Conservation (phyloP, 768 basidiomycete species). For the Trametes meyenii region DNA sequence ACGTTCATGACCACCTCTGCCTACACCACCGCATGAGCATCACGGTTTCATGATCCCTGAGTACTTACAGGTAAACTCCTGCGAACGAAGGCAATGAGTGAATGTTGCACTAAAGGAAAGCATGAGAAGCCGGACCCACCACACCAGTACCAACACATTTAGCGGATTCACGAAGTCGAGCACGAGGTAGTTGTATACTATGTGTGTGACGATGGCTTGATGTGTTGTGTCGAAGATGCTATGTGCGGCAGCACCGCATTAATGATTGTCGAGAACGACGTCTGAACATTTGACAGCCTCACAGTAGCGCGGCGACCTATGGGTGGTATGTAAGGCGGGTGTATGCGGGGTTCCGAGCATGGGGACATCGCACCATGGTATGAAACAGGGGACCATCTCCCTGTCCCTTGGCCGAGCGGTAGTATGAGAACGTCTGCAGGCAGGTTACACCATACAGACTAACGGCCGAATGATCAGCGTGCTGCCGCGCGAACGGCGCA, state of each 20-base stretch:
- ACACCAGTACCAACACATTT: not conserved
- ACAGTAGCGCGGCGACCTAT: not conserved
- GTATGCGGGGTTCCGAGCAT: not conserved
- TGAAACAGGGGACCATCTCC: not conserved
- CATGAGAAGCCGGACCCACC: not conserved
- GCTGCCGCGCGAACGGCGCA: not conserved
- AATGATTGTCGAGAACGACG: not conserved
- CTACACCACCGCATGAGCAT: not conserved
- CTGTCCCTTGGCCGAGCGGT: not conserved
- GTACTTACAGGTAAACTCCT: not conserved
- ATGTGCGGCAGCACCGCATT: not conserved
- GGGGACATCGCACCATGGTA: not conserved
- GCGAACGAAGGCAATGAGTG: not conserved
- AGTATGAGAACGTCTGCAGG: not conserved
- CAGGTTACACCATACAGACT: not conserved
- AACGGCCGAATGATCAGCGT: not conserved
- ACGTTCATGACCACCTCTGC: not conserved
- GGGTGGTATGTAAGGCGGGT: not conserved
- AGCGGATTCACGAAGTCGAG: not conserved
- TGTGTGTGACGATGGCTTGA: not conserved
- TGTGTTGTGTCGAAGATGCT: not conserved
- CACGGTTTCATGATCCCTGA: not conserved
- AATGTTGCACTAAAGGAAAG: not conserved
- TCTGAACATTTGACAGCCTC: not conserved
- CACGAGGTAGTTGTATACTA: not conserved